Conservation (phyloP, 192 early-diverging fungal species). For the Backusella parvicylindrica region DNA sequence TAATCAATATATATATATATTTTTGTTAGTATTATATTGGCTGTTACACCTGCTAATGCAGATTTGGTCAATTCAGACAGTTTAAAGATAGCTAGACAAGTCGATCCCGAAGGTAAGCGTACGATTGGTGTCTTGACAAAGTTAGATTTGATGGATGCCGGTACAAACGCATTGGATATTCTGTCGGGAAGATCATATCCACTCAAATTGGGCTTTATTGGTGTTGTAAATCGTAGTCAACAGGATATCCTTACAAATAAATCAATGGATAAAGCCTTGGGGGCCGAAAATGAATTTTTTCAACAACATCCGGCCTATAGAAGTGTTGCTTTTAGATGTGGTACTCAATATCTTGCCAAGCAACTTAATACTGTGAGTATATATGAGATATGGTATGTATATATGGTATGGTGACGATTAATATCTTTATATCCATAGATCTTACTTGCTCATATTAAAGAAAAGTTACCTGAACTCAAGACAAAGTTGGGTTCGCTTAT, state of each 20-base stretch:
- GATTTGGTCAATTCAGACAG: constrained; percentile 84
- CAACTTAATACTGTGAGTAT: constrained; percentile 56
- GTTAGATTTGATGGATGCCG: constrained; percentile 83
- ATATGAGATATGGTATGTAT: neutral
- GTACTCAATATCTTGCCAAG: constrained; percentile 66
- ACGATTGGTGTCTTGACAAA: constrained; percentile 82
- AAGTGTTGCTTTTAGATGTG: constrained; percentile 67
- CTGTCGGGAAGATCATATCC: constrained; percentile 74
- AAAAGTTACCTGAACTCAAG: constrained; percentile 74
- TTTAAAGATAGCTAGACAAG: constrained; percentile 82
- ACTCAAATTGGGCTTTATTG: constrained; percentile 77
- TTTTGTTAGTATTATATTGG: constrained; percentile 66
- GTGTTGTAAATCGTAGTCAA: constrained; percentile 80
- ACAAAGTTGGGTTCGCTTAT: constrained; percentile 73
- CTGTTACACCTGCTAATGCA: constrained; percentile 78
- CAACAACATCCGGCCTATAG: constrained; percentile 68
- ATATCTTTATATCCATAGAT: constrained; percentile 38
- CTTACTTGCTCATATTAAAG: constrained; percentile 76
- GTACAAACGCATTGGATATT: constrained; percentile 78
- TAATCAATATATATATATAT: neutral
- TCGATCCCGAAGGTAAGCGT: constrained; percentile 73
- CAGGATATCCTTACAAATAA: constrained; percentile 71
- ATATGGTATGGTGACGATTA: neutral
- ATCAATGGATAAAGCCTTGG: constrained; percentile 68
- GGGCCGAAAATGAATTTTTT: constrained; percentile 68